Evolutionary conservation across 2,329 filamentous ascomycete genomes (phyloP), one percentile per base, ranked within the genome.

Genomic region (Paracorniculantispora psalliotae): DNA sequence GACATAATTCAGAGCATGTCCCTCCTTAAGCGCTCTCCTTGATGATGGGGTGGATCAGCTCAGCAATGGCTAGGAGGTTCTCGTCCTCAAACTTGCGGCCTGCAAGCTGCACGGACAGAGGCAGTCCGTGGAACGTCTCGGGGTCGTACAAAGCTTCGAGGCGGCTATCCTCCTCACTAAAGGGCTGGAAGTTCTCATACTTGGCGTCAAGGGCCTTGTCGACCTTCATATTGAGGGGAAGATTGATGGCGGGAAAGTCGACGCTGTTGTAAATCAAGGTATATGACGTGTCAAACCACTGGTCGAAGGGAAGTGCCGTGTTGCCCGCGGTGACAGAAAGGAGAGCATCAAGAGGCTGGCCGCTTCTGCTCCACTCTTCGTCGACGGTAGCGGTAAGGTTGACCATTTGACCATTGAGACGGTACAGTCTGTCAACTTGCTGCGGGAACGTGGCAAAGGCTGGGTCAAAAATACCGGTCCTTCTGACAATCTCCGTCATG

Each of bases 11-110:
- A n/a, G n/a, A n/a, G n/a, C n/a, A n/a, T n/a, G n/a, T n/a, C n/a
- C n/a, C n/a, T n/a, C n/a, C n/a, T n/a, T n/a, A n/a, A 33, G 30
- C 12, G 30, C 30, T 47, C 19, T 25, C 35, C 13, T 51, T 25
- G 2, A 52, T 52, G 19, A 52, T 37, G 21, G 49, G 49, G 13
- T 57, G 53, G 17, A 57, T 47, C 5, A 57, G 26, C 44, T 63
- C 60, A 3, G 61, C 61, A 47, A 63, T 58, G 12, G 57, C 60
- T n/a, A 63, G 21, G 12, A 61, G 33, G 37, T 63, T 63, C 39
- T 63, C 61, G 37, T 63, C 61, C 26, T 61, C 52, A 37, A 61
- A 58, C 47, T 59, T 46, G 23, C 57, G 39, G 12, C 52, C 61
- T 4, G 59, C 21, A 26, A 63, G 28, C 54, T 63, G 61, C 21